phyloP scores from a whole-genome alignment of 2,329 filamentous ascomycete species.

The Talaromyces sp. region DNA sequence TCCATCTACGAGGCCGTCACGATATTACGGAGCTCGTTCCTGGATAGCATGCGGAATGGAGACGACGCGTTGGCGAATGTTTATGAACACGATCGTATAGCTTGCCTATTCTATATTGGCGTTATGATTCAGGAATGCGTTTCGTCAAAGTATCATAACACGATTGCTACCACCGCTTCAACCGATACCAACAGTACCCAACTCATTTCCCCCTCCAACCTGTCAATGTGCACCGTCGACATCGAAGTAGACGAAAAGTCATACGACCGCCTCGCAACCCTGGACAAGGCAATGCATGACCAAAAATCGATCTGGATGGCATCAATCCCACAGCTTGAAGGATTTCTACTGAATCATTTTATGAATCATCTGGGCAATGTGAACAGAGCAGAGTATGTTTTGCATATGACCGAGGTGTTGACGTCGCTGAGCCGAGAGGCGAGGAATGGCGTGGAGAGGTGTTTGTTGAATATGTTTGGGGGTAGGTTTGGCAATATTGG shows the following conservation, averaged over 20 bases:
- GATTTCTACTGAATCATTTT: constrained; percentile 14
- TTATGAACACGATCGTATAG: constrained; percentile 14
- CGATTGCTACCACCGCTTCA: not conserved
- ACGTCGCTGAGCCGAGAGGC: constrained; percentile 10
- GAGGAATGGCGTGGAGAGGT: not conserved
- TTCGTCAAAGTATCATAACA: constrained; percentile 5
- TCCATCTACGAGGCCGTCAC: constrained; percentile 6
- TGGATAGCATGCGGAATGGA: constrained; percentile 1
- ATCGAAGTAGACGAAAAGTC: constrained; percentile 4
- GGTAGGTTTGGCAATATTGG: not conserved
- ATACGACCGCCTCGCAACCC: constrained; percentile 11
- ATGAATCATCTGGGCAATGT: constrained; percentile 17
- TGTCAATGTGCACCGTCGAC: not conserved
- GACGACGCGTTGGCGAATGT: not conserved
- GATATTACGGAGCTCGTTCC: constrained; percentile 7
- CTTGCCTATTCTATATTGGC: constrained; percentile 16
- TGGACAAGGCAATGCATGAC: constrained; percentile 15
- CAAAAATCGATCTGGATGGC: constrained; percentile 7
- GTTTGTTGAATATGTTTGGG: not conserved
- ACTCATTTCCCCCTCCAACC: not conserved
- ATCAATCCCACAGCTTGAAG: constrained; percentile 11
- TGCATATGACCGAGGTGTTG: constrained; percentile 3
- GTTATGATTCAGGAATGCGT: constrained; percentile 16
- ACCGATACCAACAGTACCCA: not conserved
- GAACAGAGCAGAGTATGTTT: constrained; percentile 7